phyloP scores from a whole-genome alignment of 2,329 filamentous ascomycete genomes.

The Aspergillus terreus region DNA sequence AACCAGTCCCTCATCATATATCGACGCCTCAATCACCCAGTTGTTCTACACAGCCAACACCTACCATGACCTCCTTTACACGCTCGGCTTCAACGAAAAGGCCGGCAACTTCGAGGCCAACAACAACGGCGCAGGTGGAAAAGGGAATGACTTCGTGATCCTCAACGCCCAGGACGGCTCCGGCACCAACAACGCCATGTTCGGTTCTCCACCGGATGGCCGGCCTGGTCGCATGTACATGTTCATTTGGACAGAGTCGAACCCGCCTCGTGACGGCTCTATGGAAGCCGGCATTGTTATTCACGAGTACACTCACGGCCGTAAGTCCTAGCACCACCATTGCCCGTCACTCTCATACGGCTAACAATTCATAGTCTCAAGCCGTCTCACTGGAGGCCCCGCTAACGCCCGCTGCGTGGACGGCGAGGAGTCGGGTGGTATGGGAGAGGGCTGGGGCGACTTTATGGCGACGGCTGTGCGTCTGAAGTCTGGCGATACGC shows the following conservation, averaged over 20 bases:
- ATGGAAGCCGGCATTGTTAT: conserved; percentile 15
- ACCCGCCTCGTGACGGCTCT: conserved; percentile 5
- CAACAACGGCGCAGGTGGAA: conserved; percentile 9
- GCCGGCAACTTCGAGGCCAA: conserved; percentile 16
- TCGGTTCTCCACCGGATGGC: conserved; percentile 14
- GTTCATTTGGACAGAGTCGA: conserved; percentile 11
- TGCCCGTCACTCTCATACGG: too few relatives aligned
- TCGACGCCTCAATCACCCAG: conserved; percentile 14
- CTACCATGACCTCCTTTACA: conserved; percentile 16
- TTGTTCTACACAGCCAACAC: conserved; percentile 17
- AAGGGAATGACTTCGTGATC: conserved; percentile 12
- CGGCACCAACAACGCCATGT: conserved; percentile 14
- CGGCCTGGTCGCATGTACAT: conserved; percentile 14
- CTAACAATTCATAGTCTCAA: conserved; percentile 8
- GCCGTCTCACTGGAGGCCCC: conserved; percentile 13
- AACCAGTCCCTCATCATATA: conserved; percentile 8
- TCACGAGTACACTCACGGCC: conserved; percentile 16
- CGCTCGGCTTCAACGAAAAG: conserved; percentile 11
- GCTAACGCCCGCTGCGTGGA: conserved; percentile 10
- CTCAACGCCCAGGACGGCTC: conserved; percentile 16
- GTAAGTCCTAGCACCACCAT: conserved; percentile 1
- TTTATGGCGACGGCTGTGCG: conserved; percentile 14
- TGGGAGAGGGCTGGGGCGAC: conserved; percentile 17
- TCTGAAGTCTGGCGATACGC: conserved; percentile 11
- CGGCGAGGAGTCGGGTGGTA: conserved; percentile 11